These are phyloP conservation scores for Tricholoma furcatifolium DNA, from an alignment of 768 basidiomycete species.

Conservation along the genomic window DNA sequence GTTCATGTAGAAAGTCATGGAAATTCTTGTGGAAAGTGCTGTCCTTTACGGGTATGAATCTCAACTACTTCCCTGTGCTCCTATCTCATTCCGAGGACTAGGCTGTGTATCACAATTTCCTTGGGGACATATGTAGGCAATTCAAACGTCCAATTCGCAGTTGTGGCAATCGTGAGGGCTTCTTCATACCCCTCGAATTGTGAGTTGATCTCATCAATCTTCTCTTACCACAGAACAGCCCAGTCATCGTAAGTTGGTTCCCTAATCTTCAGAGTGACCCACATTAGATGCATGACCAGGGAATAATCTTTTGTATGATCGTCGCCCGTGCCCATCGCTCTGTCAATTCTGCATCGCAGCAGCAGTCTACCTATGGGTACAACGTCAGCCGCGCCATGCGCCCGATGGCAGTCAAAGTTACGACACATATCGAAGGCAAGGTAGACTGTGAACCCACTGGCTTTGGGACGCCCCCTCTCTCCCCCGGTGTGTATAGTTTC, in stretches of 20 bases:
- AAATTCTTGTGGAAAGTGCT: conserved; percentile 22
- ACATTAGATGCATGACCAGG: conserved; percentile 9
- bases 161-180: conserved; percentile 17
- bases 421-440: conserved; percentile 15
- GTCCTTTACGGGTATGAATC: conserved; percentile 17
- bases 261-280: not conserved
- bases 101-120: conserved; percentile 14
- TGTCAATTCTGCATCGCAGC: conserved; percentile 2
- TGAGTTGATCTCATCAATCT: conserved; percentile 8
- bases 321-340: conserved; percentile 20
- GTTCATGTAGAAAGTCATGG: conserved; percentile 18
- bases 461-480: conserved; percentile 14
- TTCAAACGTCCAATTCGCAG: conserved; percentile 17
- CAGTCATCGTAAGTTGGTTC: conserved; percentile 18
- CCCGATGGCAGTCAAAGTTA: conserved; percentile 18
- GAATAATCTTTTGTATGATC: conserved; percentile 24
- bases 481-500: conserved; percentile 11
- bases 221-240: conserved; percentile 12
- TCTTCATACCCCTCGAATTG: not conserved
- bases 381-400: conserved; percentile 14
- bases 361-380: conserved; percentile 9
- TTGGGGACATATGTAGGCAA: conserved; percentile 16
- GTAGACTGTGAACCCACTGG: conserved; percentile 8
- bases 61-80: not conserved
- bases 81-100: not conserved